A percentile compares a stretch with the other conserved stretches of the same genome.
These are phyloP conservation scores for Globisporangium radiosum DNA, from an alignment of 352 stramenopile species.

Conservation along the genomic window DNA sequence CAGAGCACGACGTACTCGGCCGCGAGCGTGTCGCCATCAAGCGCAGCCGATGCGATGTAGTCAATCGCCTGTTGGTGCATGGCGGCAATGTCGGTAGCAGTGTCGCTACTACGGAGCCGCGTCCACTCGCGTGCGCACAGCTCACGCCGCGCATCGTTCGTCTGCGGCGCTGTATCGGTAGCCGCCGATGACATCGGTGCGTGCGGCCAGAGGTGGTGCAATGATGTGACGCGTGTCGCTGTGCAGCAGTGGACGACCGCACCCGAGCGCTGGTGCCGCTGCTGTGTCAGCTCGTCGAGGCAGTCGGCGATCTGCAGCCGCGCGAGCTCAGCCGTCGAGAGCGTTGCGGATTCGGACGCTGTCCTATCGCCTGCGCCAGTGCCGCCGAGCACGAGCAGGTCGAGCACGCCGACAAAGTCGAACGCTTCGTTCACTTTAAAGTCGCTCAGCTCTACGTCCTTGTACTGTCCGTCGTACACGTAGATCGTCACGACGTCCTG, in stretches of 20 bases:
- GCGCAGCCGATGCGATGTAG: conserved; percentile 30
- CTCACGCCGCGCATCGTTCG: conserved; percentile 23
- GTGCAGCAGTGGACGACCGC: conserved; percentile 69
- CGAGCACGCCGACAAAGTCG: conserved; percentile 71
- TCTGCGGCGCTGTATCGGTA: conserved; percentile 5
- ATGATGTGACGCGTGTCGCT: conserved; percentile 20
- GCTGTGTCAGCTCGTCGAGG: conserved; percentile 43
- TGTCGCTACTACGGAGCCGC: conserved; percentile 10
- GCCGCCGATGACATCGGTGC: conserved; percentile 6
- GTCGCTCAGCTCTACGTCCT: conserved; percentile 29
- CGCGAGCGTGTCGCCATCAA: conserved; percentile 39
- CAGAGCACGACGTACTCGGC: conserved; percentile 72
- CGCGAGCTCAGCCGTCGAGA: conserved; percentile 29
- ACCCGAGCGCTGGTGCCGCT: conserved; percentile 28
- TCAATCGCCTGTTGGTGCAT: conserved; percentile 36
- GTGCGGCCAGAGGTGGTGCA: conserved; percentile 53
- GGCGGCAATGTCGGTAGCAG: conserved; percentile 4
- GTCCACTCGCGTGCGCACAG: conserved; percentile 36
- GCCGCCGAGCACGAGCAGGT: conserved; percentile 40
- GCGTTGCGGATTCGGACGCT: conserved; percentile 2
- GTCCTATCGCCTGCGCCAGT: no score
- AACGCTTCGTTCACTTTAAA: conserved; percentile 85
- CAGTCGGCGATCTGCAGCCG: conserved; percentile 62
- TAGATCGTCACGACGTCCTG: conserved; percentile 54
- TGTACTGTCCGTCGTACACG: conserved; percentile 66